Percentiles rank a stretch among this genome's conserved stretches.
phyloP scores from a whole-genome alignment of 2,329 filamentous ascomycete genomes.

The Aspergillus novoparasiticus region DNA sequence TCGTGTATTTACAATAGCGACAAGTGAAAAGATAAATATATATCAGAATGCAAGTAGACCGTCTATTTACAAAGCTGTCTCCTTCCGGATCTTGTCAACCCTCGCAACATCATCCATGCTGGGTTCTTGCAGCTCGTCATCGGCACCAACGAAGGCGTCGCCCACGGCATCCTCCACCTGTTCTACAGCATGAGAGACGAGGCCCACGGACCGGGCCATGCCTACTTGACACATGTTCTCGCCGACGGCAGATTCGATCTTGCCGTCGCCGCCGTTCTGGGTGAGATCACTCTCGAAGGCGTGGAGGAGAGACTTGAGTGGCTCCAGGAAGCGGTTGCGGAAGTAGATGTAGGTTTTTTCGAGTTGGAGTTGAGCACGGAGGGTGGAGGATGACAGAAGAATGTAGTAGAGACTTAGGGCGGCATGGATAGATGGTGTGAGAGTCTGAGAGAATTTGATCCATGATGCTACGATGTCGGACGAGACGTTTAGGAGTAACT shows the following conservation, averaged over 20 bases:
- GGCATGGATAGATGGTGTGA: constrained; percentile 54
- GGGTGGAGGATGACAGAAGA: constrained; percentile 51
- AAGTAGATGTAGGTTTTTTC: constrained; percentile 37
- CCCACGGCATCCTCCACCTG: constrained; percentile 38
- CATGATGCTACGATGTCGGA: constrained; percentile 44
- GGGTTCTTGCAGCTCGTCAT: constrained; percentile 30
- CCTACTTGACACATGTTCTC: constrained; percentile 37
- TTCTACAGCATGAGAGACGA: constrained; percentile 35
- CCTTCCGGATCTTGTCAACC: constrained; percentile 30
- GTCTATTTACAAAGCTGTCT: constrained; percentile 15
- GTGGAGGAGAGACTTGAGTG: constrained; percentile 35
- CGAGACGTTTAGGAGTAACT: constrained; percentile 43
- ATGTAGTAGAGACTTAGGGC: constrained; percentile 63
- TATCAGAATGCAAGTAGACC: neutral
- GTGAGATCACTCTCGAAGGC: constrained; percentile 35
- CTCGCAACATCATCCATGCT: constrained; percentile 33
- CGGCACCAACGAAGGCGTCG: constrained; percentile 32
- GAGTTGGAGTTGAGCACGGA: constrained; percentile 53
- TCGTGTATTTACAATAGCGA: neutral
- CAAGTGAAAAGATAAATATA: no score
- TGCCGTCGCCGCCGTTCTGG: constrained; percentile 39
- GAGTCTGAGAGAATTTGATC: constrained; percentile 53
- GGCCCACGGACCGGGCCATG: constrained; percentile 38
- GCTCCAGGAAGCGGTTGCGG: constrained; percentile 34
- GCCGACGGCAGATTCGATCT: constrained; percentile 37